Evolutionary conservation across 2,329 filamentous ascomycete genomes (phyloP), one percentile per base, ranked within the genome.

Genomic region (Ophiocordyceps camponoti-rufipedis): DNA sequence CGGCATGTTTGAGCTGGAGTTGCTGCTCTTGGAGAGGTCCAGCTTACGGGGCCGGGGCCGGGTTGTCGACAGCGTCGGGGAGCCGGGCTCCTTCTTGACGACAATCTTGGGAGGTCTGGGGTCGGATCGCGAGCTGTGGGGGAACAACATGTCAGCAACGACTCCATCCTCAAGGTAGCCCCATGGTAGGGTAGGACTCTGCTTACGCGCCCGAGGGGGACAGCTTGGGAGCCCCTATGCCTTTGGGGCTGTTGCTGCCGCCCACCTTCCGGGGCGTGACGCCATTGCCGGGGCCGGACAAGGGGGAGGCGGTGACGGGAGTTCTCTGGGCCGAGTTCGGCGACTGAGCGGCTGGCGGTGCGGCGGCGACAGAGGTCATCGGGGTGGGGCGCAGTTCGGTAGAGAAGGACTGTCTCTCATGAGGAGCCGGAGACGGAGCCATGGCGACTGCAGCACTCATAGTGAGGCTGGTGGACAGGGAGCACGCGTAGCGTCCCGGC

Each of bases 21-120:
- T 57, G 1, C 65, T 65, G 53, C 74, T 74, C 59, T 80, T 80
- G 50, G 84, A 85, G 31, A 93, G 72, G 60, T 91, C 84, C 47
- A 93, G 72, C 57, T 78, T 81, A 56, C 53, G 49, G 8, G 53
- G 53, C 48, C 85, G 75, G 56, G 85, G 85, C 44, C 84, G 75
- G 45, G 82, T 75, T 48, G 78, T 75, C 45, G 78, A 71, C 56
- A 91, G 76, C 51, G 82, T 82, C 45, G 89, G 89, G 42, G 89
- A 95, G 40, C 82, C 77, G 32, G 88, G 88, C 63, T 98, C 91
- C 65, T 95, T 95, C 71, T 96, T 96, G 48, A 98, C 88, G 51
- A 94, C 74, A 50, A 95, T 93, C 66, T 85, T 88, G 39, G 85
- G 84, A 28, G 64, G 62, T 42, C 65, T 70, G 61, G 61, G 11